Evolutionary conservation across 495 filamentous ascomycete genomes (phyloP).

Genomic region (Penicillium roqueforti): DNA sequence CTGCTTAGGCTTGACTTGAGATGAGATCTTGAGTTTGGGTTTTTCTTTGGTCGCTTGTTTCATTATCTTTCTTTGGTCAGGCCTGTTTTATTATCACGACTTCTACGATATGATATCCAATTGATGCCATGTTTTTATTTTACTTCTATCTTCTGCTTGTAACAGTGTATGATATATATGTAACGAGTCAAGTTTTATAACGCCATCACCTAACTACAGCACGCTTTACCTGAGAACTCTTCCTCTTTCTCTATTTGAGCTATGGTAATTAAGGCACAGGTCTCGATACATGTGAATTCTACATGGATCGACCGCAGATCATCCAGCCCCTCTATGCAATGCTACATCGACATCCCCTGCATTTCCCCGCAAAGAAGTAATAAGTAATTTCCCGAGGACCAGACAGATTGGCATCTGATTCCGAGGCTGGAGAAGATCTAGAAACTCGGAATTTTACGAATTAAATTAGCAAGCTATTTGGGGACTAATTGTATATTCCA

Average conservation of each 20-base stretch:
- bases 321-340: neutral
- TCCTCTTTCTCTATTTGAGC: too few relatives aligned
- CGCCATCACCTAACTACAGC: too few relatives aligned
- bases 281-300: neutral
- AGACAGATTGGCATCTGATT: neutral
- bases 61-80: neutral
- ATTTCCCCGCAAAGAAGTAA: neutral
- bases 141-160: neutral
- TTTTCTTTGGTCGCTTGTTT: too few relatives aligned
- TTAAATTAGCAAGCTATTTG: neutral
- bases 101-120: slow-evolving; percentile 23
- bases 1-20: slow-evolving; percentile 8
- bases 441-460: neutral
- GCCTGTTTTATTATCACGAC: slow-evolving; percentile 14
- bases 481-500: neutral
- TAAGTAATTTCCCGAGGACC: neutral
- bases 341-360: neutral
- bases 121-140: slow-evolving; percentile 5
- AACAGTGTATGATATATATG: neutral
- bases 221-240: too few relatives aligned
- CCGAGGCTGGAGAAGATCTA: neutral
- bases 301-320: slow-evolving; percentile 7
- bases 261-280: too few relatives aligned
- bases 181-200: too few relatives aligned
- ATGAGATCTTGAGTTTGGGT: neutral